Percentiles rank a stretch among this genome's conserved stretches.
phyloP scores from a whole-genome alignment of 805 yeast species.

The Monosporozyma aquatica region DNA sequence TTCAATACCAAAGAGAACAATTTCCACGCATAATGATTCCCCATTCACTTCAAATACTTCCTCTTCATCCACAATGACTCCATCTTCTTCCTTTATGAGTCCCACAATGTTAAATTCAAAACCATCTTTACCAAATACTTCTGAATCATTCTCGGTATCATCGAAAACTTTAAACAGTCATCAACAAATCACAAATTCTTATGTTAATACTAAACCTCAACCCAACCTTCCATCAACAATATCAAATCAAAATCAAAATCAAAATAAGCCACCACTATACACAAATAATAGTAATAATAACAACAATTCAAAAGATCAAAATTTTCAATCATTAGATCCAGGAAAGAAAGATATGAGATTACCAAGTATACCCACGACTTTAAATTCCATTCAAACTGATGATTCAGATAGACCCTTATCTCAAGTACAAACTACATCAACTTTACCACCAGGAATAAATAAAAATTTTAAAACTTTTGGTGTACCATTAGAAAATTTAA shows the following conservation, averaged over 20 bases:
- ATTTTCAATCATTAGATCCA: conserved; percentile 23
- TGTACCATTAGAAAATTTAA: conserved; percentile 64
- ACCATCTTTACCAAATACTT: conserved; percentile 6
- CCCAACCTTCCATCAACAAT: conserved; percentile 4
- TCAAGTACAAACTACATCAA: conserved; percentile 25
- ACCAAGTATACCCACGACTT: conserved; percentile 23
- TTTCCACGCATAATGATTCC: conserved; percentile 29
- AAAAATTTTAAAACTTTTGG: conserved; percentile 59
- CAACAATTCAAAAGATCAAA: conserved; percentile 3
- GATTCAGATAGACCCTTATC: conserved; percentile 27
- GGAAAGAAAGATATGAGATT: conserved; percentile 18
- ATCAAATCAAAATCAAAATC: conserved; percentile 5
- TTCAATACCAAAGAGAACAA: conserved; percentile 26
- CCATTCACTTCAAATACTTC: conserved; percentile 21
- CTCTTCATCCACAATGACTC: not conserved
- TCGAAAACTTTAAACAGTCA: conserved; percentile 4
- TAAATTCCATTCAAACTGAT: conserved; percentile 13
- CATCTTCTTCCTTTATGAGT: conserved; percentile 5
- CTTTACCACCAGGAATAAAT: conserved; percentile 32
- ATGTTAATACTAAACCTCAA: too few species aligned
- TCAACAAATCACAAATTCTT: conserved; percentile 3
- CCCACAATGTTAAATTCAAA: conserved; percentile 4
- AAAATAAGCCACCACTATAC: not conserved
- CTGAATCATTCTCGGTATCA: conserved; percentile 5
- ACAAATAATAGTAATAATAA: not conserved